A percentile compares a stretch with the other conserved stretches of the same genome.
Conservation (phyloP, 2,329 filamentous ascomycete genomes). For the Gliomastix tumulicola region DNA sequence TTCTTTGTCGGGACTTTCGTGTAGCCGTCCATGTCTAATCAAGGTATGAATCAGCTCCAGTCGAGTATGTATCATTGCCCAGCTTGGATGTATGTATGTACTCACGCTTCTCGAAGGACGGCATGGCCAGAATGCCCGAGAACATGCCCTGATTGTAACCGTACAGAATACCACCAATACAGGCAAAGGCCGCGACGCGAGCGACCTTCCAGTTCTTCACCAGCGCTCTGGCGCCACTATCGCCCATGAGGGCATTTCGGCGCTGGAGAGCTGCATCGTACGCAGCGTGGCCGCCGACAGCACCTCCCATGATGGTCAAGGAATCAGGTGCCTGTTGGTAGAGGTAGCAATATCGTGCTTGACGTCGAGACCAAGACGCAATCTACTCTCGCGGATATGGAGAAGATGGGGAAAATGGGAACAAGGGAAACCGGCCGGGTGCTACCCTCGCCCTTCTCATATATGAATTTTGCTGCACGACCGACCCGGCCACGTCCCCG, state of each 20-base stretch:
- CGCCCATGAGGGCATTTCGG: conserved; percentile 46
- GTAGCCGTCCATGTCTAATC: conserved; percentile 47
- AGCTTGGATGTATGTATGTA: conserved; percentile 2
- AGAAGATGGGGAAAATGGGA: no score
- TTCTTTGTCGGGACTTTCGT: conserved; percentile 44
- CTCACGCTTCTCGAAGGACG: conserved; percentile 42
- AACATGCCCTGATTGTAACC: conserved; percentile 65
- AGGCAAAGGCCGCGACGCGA: conserved; percentile 54
- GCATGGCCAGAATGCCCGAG: conserved; percentile 56
- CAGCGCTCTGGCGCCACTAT: conserved; percentile 41
- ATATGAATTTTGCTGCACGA: no score
- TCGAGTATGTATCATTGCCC: neutral
- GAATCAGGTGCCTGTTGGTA: no score
- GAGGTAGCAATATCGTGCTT: no score
- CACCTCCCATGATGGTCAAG: conserved; percentile 8
- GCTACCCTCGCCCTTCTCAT: no score
- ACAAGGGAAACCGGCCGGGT: no score
- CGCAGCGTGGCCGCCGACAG: conserved; percentile 4
- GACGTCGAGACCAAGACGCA: no score
- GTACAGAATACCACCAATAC: conserved; percentile 55
- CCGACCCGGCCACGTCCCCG: no score
- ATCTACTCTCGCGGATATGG: no score
- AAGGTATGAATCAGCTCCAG: neutral
- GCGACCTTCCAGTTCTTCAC: conserved; percentile 56
- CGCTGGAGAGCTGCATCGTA: conserved; percentile 46